phyloP scores from a whole-genome alignment of 352 stramenopile species.

The Phytophthora vignae region DNA sequence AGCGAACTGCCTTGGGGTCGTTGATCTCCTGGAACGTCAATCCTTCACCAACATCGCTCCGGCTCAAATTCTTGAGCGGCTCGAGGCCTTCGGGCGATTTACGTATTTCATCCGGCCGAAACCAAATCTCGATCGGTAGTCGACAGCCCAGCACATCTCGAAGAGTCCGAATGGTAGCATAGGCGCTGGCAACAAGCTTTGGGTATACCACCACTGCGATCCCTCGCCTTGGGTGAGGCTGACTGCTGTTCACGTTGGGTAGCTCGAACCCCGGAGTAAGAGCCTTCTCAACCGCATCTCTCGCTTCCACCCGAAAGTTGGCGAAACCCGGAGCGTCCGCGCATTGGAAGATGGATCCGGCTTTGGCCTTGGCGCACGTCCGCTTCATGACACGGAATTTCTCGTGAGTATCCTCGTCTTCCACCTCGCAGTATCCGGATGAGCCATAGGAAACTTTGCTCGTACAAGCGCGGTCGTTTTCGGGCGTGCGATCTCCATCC shows the following conservation, averaged over 20 bases:
- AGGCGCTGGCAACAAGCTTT: slow-evolving; percentile 68
- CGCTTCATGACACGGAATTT: slow-evolving; percentile 71
- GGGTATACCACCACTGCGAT: slow-evolving; percentile 75
- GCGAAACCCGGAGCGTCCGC: slow-evolving; percentile 57
- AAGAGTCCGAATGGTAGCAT: slow-evolving; percentile 59
- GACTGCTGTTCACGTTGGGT: background rate
- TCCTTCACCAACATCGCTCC: slow-evolving; percentile 27
- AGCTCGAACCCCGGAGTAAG: background rate
- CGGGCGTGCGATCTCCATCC: slow-evolving; percentile 42
- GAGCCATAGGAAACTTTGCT: slow-evolving; percentile 37
- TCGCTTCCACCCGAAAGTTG: slow-evolving; percentile 48
- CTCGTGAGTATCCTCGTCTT: slow-evolving; percentile 54
- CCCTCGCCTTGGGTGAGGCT: slow-evolving; percentile 15
- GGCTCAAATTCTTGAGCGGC: slow-evolving; percentile 22
- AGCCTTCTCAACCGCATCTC: slow-evolving; percentile 1
- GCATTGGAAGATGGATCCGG: slow-evolving; percentile 51
- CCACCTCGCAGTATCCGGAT: slow-evolving; percentile 70
- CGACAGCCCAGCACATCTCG: slow-evolving; percentile 41
- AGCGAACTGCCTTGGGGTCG: slow-evolving; percentile 39
- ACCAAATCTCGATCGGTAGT: slow-evolving; percentile 75
- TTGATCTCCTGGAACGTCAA: slow-evolving; percentile 46
- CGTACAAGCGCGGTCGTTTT: slow-evolving; percentile 52
- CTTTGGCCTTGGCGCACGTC: slow-evolving; percentile 51
- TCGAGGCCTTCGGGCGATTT: slow-evolving; percentile 13
- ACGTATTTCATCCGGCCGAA: slow-evolving; percentile 44